Conservation (phyloP, 805 yeast genomes). For the Ogataea salicorniae region DNA sequence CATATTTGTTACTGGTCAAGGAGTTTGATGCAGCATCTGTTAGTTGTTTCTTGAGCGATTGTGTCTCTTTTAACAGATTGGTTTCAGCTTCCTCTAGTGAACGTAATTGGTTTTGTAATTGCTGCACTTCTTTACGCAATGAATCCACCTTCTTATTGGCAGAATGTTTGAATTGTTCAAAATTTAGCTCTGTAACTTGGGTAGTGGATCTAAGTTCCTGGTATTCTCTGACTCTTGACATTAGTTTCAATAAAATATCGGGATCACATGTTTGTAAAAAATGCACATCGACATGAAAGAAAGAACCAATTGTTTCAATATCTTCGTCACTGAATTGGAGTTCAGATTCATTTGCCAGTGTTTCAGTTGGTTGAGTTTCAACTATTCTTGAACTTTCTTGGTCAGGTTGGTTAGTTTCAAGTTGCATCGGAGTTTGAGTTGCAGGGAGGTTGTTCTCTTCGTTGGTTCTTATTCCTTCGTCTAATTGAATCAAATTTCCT, state of each 20-base stretch:
- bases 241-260: conserved; percentile 23
- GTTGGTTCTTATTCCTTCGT: neutral
- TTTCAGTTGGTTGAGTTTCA: neutral
- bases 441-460: neutral
- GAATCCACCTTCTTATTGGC: conserved; percentile 29
- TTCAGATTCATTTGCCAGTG: neutral
- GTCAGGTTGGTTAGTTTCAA: neutral
- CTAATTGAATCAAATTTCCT: neutral
- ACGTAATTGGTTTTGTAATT: conserved; percentile 19
- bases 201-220: conserved; percentile 35
- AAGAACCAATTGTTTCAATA: conserved; percentile 28
- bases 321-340: conserved; percentile 3
- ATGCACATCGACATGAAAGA: conserved; percentile 27
- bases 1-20: conserved; percentile 4
- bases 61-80: conserved; percentile 17
- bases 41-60: conserved; percentile 8
- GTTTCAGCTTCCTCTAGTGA: conserved; percentile 18
- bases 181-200: conserved; percentile 32
- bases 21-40: neutral
- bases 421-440: neutral
- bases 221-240: conserved; percentile 29
- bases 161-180: conserved; percentile 36
- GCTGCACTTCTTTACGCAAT: conserved; percentile 27
- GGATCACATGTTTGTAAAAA: conserved; percentile 19
- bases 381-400: conserved; percentile 1